A percentile compares a stretch with the other conserved stretches of the same genome.
These are phyloP conservation scores for Hericium erinaceus DNA, from an alignment of 768 basidiomycete genomes.

Conservation along the genomic window DNA sequence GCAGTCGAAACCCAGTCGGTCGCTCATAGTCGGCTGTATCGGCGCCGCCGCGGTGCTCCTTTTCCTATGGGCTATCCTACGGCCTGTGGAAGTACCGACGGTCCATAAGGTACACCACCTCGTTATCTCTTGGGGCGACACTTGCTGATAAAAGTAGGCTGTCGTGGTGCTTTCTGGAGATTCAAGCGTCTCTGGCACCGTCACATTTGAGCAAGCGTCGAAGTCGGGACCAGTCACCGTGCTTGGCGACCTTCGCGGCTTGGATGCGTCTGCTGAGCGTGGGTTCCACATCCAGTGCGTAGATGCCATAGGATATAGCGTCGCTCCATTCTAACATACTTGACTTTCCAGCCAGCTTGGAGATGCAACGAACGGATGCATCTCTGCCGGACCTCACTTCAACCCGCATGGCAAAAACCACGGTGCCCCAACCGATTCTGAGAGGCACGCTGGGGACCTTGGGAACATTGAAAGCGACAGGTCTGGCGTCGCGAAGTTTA, in stretches of 20 bases:
- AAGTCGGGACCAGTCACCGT: conserved; percentile 46
- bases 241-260: conserved; percentile 49
- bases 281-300: conserved; percentile 82
- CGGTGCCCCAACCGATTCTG: conserved; percentile 46
- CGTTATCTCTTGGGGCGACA: background rate
- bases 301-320: background rate
- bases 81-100: background rate
- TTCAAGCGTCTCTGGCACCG: conserved; percentile 50
- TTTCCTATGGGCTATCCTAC: background rate
- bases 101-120: background rate
- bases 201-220: conserved; percentile 53
- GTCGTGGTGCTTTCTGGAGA: conserved; percentile 54
- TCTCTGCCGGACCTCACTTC: conserved; percentile 67
- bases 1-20: background rate
- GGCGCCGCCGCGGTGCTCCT: background rate
- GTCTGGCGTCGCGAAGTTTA: conserved; percentile 47
- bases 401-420: conserved; percentile 62
- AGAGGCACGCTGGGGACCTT: conserved; percentile 66
- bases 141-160: conserved; percentile 27
- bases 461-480: conserved; percentile 64
- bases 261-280: conserved; percentile 47
- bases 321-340: background rate
- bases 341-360: conserved; percentile 36
- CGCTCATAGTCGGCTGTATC: background rate
- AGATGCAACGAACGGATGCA: conserved; percentile 57